Evolutionary conservation across 2,329 filamentous ascomycete genomes (phyloP).

Genomic region (Hymenotorrendiella dingleyae): DNA sequence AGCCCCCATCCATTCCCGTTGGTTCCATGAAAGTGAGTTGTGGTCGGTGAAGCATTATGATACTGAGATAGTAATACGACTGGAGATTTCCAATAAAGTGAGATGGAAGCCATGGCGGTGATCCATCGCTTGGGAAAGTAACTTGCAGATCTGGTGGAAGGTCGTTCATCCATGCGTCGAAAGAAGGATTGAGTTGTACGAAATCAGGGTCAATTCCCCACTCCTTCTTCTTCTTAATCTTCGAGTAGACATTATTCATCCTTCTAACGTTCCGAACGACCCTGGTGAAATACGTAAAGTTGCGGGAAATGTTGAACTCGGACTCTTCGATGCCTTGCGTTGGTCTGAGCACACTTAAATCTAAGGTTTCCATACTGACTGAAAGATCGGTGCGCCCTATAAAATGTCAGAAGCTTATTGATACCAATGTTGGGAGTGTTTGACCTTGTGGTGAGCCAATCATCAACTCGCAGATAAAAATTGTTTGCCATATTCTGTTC

Average conservation of each 20-base stretch:
- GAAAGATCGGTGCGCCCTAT: slow-evolving; percentile 72
- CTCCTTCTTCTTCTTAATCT: slow-evolving; percentile 68
- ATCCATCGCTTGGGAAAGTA: slow-evolving; percentile 70
- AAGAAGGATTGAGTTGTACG: slow-evolving; percentile 69
- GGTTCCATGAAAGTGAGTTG: slow-evolving; percentile 76
- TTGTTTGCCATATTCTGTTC: slow-evolving; percentile 82
- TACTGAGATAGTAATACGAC: slow-evolving; percentile 77
- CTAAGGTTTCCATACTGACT: slow-evolving; percentile 68
- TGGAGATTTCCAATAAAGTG: slow-evolving; percentile 88
- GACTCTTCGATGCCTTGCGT: slow-evolving; percentile 63
- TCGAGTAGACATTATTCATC: slow-evolving; percentile 70
- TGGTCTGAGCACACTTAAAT: slow-evolving; percentile 61
- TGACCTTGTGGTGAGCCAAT: slow-evolving; percentile 86
- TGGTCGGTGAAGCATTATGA: slow-evolving; percentile 83
- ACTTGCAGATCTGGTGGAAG: slow-evolving; percentile 75
- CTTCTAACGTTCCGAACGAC: slow-evolving; percentile 71
- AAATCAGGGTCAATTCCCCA: slow-evolving; percentile 86
- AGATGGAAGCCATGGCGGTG: slow-evolving; percentile 76
- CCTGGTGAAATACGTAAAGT: slow-evolving; percentile 76
- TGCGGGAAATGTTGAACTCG: slow-evolving; percentile 73
- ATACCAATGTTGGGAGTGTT: not conserved
- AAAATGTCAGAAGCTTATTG: slow-evolving; percentile 12
- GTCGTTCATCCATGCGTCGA: slow-evolving; percentile 68
- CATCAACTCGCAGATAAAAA: slow-evolving; percentile 85
- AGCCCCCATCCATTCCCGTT: slow-evolving; percentile 62